Evolutionary conservation across 257 asterid species (phyloP).

Genomic region (Fraxinus americana): DNA sequence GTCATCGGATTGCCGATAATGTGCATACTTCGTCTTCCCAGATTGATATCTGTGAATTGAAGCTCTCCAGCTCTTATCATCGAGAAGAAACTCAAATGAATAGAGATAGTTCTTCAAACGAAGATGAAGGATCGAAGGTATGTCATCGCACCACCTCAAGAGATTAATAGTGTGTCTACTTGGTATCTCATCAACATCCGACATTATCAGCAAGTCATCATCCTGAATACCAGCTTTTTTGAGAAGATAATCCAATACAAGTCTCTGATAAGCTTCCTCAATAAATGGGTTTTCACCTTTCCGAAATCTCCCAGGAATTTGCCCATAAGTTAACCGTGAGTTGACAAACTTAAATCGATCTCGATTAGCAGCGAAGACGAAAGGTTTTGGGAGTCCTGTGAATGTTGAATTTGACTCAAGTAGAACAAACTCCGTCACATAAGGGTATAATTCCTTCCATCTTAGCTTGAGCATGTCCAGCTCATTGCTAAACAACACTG

Average conservation of each 20-base stretch:
- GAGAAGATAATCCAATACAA: slow-evolving; percentile 71
- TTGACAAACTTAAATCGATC: slow-evolving; percentile 66
- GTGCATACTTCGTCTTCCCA: slow-evolving; percentile 77
- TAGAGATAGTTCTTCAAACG: slow-evolving; percentile 73
- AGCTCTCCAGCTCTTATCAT: slow-evolving; percentile 87
- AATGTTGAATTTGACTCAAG: slow-evolving; percentile 86
- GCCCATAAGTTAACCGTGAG: slow-evolving; percentile 70
- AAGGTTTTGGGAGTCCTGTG: slow-evolving; percentile 76
- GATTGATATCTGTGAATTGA: slow-evolving; percentile 66
- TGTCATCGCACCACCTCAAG: slow-evolving; percentile 82
- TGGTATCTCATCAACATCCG: slow-evolving; percentile 90
- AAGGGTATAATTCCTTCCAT: slow-evolving; percentile 84
- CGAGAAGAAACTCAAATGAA: slow-evolving; percentile 73
- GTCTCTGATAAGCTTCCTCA: slow-evolving; percentile 84
- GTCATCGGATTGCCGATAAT: slow-evolving; percentile 68
- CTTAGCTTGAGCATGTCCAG: slow-evolving; percentile 75
- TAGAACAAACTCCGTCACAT: slow-evolving; percentile 71
- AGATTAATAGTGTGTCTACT: slow-evolving; percentile 72
- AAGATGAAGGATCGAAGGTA: slow-evolving; percentile 75
- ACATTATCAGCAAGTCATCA: slow-evolving; percentile 83
- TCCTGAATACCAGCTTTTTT: slow-evolving; percentile 79
- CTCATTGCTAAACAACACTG: slow-evolving; percentile 82
- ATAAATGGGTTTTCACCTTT: slow-evolving; percentile 80
- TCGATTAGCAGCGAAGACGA: slow-evolving; percentile 53
- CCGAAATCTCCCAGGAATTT: slow-evolving; percentile 64